Percentiles rank a stretch among this genome's conserved stretches.
Evolutionary conservation across 805 yeast species (phyloP).

Genomic region (Sugiyamaella chiloensis): DNA sequence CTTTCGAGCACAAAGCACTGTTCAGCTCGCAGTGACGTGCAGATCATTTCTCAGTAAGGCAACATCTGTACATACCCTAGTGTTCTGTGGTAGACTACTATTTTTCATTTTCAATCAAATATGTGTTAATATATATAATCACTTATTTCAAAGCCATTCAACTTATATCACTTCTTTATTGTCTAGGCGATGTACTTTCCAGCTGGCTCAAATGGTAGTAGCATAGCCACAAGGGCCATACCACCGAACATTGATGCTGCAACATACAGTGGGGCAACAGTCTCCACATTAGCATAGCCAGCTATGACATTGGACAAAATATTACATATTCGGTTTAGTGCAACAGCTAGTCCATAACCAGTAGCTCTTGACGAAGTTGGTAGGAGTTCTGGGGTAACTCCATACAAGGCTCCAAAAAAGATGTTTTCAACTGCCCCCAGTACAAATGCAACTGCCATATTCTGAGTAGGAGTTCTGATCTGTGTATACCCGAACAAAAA

Average conservation of each 20-base stretch:
- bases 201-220: conserved; percentile 49
- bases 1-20: too few species aligned
- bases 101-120: too few species aligned
- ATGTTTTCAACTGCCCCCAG: conserved; percentile 24
- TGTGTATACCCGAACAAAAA: conserved; percentile 62
- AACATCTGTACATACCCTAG: too few species aligned
- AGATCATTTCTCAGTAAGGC: too few species aligned
- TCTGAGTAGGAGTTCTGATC: conserved; percentile 52
- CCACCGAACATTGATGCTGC: conserved; percentile 46
- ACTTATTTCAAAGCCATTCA: too few species aligned
- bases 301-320: conserved; percentile 49
- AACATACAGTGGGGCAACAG: conserved; percentile 47
- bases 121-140: too few species aligned
- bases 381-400: conserved; percentile 49
- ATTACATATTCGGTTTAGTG: conserved; percentile 44
- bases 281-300: conserved; percentile 44
- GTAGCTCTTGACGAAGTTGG: conserved; percentile 40
- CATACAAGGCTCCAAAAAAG: conserved; percentile 45
- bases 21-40: too few species aligned
- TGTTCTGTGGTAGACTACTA: too few species aligned
- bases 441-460: conserved; percentile 45
- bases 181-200: conserved; percentile 16
- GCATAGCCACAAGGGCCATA: conserved; percentile 42
- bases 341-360: conserved; percentile 49
- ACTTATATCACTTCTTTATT: too few species aligned